These are phyloP conservation scores for Diacronema lutheri DNA, from an alignment of 78 protist genomes.

Conservation along the genomic window DNA sequence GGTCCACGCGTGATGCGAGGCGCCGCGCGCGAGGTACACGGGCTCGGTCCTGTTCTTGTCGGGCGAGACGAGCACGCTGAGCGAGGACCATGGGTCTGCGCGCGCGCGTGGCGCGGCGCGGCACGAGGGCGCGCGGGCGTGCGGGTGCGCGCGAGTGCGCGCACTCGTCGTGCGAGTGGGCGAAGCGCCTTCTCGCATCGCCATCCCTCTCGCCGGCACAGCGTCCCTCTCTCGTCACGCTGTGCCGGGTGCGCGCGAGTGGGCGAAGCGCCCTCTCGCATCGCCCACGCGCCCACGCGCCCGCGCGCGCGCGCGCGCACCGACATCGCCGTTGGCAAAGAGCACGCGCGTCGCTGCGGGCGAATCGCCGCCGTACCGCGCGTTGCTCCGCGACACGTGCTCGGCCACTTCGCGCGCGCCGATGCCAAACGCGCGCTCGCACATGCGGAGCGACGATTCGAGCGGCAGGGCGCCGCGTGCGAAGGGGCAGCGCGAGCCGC, in stretches of 20 bases:
- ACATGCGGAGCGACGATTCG: neutral
- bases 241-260: too few relatives aligned
- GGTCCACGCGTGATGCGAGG: slow-evolving; percentile 65
- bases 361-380: slow-evolving; percentile 58
- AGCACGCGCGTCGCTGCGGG: slow-evolving; percentile 53
- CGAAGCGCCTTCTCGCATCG: too few relatives aligned
- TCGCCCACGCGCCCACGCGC: too few relatives aligned
- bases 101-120: too few relatives aligned
- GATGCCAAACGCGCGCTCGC: slow-evolving; percentile 3
- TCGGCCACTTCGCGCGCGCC: neutral
- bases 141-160: too few relatives aligned
- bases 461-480: slow-evolving; percentile 20
- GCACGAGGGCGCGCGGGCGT: too few relatives aligned
- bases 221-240: too few relatives aligned
- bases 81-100: slow-evolving; percentile 58
- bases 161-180: too few relatives aligned
- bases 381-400: slow-evolving; percentile 40
- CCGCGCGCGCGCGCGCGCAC: too few relatives aligned
- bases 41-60: neutral
- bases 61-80: slow-evolving; percentile 16
- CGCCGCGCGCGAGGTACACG: slow-evolving; percentile 36
- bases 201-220: too few relatives aligned
- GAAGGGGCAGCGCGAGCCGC: slow-evolving; percentile 17
- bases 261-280: too few relatives aligned
- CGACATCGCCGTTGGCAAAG: slow-evolving; percentile 56